These are phyloP conservation scores for Anisodus tanguticus DNA, from an alignment of 257 asterid genomes.

Conservation along the genomic window DNA sequence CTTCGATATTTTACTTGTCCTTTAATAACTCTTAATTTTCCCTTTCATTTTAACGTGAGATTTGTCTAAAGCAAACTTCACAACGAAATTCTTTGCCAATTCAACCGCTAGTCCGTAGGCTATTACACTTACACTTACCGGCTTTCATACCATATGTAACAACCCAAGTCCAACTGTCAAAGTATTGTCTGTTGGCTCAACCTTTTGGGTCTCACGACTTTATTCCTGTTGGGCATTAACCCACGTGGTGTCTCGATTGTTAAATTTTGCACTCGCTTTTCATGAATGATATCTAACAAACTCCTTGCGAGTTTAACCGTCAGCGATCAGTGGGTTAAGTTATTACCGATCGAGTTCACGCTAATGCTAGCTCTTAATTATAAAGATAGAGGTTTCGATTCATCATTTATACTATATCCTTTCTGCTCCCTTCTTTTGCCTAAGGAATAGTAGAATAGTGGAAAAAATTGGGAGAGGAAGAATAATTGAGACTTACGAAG, in stretches of 20 bases:
- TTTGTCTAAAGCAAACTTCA: too few relatives aligned
- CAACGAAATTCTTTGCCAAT: too few relatives aligned
- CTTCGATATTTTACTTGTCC: too few relatives aligned
- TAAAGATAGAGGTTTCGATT: neutral
- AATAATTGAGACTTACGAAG: too few relatives aligned
- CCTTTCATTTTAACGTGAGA: too few relatives aligned
- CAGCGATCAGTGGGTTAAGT: neutral
- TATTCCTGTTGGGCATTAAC: neutral
- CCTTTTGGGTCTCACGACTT: neutral
- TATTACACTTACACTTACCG: neutral
- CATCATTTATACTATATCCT: neutral
- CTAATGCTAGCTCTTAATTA: neutral
- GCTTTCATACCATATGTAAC: neutral
- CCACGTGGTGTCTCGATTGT: neutral
- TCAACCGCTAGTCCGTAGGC: too few relatives aligned
- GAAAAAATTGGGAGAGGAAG: too few relatives aligned
- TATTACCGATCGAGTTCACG: neutral
- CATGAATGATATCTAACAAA: neutral
- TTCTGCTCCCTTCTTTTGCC: neutral
- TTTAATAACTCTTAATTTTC: too few relatives aligned
- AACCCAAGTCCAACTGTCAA: neutral
- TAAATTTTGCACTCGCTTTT: neutral
- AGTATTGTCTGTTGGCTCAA: neutral
- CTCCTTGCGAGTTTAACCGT: neutral
- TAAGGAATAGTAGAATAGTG: too few relatives aligned